These are phyloP conservation scores for Arxiozyma slooffiae DNA, from an alignment of 1,139 yeast genomes.

Conservation along the genomic window DNA sequence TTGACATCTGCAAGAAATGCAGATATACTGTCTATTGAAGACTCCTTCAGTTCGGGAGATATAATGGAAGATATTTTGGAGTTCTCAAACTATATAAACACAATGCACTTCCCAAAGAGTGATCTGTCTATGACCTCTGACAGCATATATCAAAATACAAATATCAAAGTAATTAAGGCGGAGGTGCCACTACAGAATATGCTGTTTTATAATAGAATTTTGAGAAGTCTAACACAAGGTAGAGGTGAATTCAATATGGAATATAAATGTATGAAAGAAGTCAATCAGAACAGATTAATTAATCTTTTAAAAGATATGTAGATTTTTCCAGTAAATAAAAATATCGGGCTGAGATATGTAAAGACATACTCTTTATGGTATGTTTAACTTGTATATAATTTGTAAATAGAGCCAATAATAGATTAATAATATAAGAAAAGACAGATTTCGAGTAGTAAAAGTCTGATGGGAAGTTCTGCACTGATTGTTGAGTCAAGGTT, in stretches of 20 bases:
- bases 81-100: neutral
- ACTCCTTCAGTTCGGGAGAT: neutral
- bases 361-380: neutral
- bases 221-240: conserved; percentile 83
- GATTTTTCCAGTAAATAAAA: neutral
- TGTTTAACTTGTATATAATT: neutral
- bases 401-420: neutral
- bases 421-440: neutral
- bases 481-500: neutral
- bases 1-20: conserved; percentile 63
- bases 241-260: conserved; percentile 77
- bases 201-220: conserved; percentile 74
- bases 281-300: neutral
- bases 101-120: conserved; percentile 1
- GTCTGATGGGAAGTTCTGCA: neutral
- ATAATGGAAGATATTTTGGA: neutral
- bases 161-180: conserved; percentile 51
- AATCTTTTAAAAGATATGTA: neutral
- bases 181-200: conserved; percentile 79
- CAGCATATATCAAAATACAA: neutral
- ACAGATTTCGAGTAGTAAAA: neutral
- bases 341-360: neutral
- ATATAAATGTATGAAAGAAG: conserved; percentile 49
- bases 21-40: conserved; percentile 48
- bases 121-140: neutral